phyloP scores from a whole-genome alignment of 306 rosid genomes.

The Cicer arietinum region DNA sequence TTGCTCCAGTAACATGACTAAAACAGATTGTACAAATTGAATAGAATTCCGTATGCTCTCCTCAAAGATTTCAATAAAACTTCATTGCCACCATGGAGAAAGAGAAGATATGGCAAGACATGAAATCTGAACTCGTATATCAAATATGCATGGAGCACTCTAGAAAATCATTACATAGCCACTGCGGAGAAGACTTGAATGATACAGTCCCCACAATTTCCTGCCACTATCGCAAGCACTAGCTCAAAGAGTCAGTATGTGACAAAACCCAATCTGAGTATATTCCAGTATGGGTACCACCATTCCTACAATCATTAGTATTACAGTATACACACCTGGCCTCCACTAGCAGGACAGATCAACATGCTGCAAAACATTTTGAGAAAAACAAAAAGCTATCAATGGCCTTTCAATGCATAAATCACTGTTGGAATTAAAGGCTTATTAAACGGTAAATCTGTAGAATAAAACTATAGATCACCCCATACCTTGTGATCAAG shows the following conservation, averaged over 20 bases:
- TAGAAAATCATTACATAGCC: constrained; percentile 38
- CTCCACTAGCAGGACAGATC: constrained; percentile 45
- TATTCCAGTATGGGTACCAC: constrained; percentile 45
- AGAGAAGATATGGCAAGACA: constrained; percentile 48
- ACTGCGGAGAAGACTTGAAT: constrained; percentile 35
- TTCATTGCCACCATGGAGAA: constrained; percentile 58
- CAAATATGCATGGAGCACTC: constrained; percentile 45
- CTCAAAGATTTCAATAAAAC: constrained; percentile 52
- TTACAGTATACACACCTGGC: constrained; percentile 56
- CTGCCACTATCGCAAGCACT: constrained; percentile 44
- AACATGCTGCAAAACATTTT: constrained; percentile 53
- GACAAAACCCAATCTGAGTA: constrained; percentile 44
- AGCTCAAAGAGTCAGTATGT: constrained; percentile 50
- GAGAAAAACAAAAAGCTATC: constrained; percentile 29
- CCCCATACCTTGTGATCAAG: constrained; percentile 50
- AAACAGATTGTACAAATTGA: constrained; percentile 65
- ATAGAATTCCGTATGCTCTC: constrained; percentile 65
- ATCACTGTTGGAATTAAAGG: constrained; percentile 18
- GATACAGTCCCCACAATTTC: constrained; percentile 41
- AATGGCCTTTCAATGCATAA: constrained; percentile 4
- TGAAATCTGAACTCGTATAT: constrained; percentile 46
- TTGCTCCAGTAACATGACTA: constrained; percentile 49
- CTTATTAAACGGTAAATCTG: constrained; percentile 26
- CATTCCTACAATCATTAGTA: constrained; percentile 46
- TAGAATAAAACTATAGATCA: background rate